These are phyloP conservation scores for Bidens hawaiensis DNA, from an alignment of 140 eudicot species.

Conservation along the genomic window DNA sequence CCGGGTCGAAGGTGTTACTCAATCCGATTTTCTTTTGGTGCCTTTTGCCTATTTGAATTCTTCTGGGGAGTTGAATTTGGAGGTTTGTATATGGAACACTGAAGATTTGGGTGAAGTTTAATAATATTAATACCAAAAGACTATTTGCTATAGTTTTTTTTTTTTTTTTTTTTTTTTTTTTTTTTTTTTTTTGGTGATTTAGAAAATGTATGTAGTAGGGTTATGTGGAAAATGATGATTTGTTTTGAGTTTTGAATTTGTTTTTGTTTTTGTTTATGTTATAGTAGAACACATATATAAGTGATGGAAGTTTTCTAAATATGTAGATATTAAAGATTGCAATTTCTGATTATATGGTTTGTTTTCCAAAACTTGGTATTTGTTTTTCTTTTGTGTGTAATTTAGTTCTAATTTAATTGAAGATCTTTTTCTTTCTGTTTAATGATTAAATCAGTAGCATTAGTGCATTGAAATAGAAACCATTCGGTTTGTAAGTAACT, in stretches of 20 bases:
- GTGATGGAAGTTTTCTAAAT: constrained; percentile 24
- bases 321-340: constrained; percentile 30
- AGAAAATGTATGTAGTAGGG: constrained; percentile 38
- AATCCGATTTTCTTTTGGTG: constrained; percentile 58
- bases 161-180: background rate
- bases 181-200: background rate
- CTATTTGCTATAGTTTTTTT: constrained; percentile 3
- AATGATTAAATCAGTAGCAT: no score
- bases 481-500: no score
- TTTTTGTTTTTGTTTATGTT: constrained; percentile 10
- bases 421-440: background rate
- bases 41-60: constrained; percentile 52
- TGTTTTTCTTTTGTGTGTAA: background rate
- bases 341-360: background rate
- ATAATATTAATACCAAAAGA: constrained; percentile 27
- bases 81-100: constrained; percentile 70
- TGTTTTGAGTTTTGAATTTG: background rate
- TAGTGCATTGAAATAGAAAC: no score
- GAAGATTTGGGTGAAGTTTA: constrained; percentile 46
- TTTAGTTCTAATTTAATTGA: no score
- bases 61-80: constrained; percentile 55
- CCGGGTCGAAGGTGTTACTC: constrained; percentile 58
- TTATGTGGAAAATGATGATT: constrained; percentile 12
- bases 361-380: constrained; percentile 1
- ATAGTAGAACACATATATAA: constrained; percentile 26